Base-by-base conservation (phyloP, 2,329 filamentous ascomycete species). In the Fusarium hostae region DNA sequence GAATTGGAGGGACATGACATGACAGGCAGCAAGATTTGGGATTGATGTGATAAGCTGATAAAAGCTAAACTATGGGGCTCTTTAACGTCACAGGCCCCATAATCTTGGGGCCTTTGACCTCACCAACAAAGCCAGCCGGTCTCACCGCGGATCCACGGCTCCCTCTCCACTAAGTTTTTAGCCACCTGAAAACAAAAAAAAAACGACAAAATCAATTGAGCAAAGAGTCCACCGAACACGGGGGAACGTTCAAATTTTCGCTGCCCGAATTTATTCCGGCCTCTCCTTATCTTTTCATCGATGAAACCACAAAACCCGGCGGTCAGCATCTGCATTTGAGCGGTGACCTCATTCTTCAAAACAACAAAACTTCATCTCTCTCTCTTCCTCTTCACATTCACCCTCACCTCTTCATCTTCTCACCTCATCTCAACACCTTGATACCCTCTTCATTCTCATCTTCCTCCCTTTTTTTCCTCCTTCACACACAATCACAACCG, bases 271-370 rank as follows among this genome's bases (percentile, higher is more conserved):
- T 72, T 73, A 45, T 63, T 63, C 56, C 70, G 70, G 12, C 37
- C 47, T 65, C 63, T 72, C 55, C 59, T 41, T 40, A 45, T 47
- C 39, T 34, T 51, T 20, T 20, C 13, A 7, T 28, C 20, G 9
- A 39, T 26, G 34, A 45, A 41, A 56, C 39, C 51, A 48, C 71
- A 76, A 76, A 75, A 65, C 69, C 71, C 61, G 65, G 66, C 66
- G 48, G 59, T 68, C 73, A 70, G 64, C 54, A 63, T 60, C 47
- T 43, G 37, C 56, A 45, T 57, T 39, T 39, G 37, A 57, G 66
- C 66, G 68, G 71, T 75, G 73, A 66, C 66, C 55, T 54, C 68
- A 57, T 64, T 66, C 69, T 61, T 72, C 47, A 65, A 63, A 63
- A 54, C 67, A 52, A 51, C 52, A 64, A 60, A 39, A 20, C 37